Base-by-base conservation (phyloP, 1,284 basidiomycete species). In the Cryptococcus neoformans region DNA sequence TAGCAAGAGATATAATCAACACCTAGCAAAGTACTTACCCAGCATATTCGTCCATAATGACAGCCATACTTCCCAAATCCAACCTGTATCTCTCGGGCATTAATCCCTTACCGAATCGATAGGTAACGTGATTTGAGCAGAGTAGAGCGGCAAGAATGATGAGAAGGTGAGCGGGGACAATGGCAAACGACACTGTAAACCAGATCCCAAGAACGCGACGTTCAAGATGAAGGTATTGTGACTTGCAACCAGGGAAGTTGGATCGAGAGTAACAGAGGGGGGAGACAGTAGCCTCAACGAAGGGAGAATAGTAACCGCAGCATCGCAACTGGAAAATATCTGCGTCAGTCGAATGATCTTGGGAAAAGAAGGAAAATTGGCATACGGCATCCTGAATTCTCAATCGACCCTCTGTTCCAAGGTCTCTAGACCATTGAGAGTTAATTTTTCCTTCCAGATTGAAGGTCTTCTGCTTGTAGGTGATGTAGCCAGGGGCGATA, bases 401-500 rank as follows among this genome's bases (percentile, higher is more conserved):
- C 35, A 86, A 79, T 41, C 87, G 80, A 4, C 83, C 85, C 1
- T 69, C 62, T 1, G 81, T 69, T 9, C 83, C 83, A 14, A 88
- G 78, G 21, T 74, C 65, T 39, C 83, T 78, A 41, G 83, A 84
- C 87, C 87, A 89, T 69, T 87, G 83, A 14, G 80, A 75, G 71
- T 87, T 87, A 67, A 88, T 75, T 72, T 88, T 88, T 49, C 85
- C 87, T 68, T 87, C 85, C 49, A 89, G 80, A 68, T 88, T 87
- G 80, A 88, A 87, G 1, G 81, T 79, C 51, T 79, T 79, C 14
- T 80, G 79, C 68, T 84, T 85, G 80, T 87, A 89, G 37, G 86
- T 83, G 53, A 87, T 72, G 75, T 89, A 89, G 2, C 87, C 87
- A 1, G 86, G 87, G 0, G 83, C 77, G 58, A 86, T 79, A 62